A percentile compares a stretch with the other conserved stretches of the same genome.
Conservation (phyloP, 192 early-diverging fungal genomes). For the Rhizophlyctis rosea region DNA sequence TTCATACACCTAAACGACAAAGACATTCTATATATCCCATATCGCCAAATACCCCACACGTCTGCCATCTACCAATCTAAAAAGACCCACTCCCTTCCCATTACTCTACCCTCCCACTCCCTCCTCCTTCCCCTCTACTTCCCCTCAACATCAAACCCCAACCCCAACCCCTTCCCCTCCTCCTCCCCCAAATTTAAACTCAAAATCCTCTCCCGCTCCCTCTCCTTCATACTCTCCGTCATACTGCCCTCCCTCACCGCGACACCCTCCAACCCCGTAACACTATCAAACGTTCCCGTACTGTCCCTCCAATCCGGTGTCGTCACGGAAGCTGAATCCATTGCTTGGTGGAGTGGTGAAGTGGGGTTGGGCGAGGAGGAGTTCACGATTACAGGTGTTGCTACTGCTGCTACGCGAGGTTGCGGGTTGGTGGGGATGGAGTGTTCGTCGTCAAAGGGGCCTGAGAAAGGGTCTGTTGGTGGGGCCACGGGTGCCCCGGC, state of each 20-base stretch:
- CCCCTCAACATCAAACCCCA: not conserved
- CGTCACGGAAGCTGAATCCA: not conserved
- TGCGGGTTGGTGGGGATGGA: too few species aligned
- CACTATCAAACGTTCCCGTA: not conserved
- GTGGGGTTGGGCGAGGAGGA: not conserved
- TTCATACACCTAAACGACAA: too few species aligned
- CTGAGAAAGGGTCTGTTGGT: not conserved
- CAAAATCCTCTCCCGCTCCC: not conserved
- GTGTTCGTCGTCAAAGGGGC: conserved; percentile 1
- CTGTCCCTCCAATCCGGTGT: not conserved
- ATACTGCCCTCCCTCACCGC: not conserved
- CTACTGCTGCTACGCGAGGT: not conserved
- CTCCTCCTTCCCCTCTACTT: not conserved
- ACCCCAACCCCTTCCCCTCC: not conserved
- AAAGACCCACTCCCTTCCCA: not conserved
- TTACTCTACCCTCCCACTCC: not conserved
- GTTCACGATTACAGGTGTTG: not conserved
- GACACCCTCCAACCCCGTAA: not conserved
- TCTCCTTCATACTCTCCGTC: not conserved
- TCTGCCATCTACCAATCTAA: not conserved
- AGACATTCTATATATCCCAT: too few species aligned
- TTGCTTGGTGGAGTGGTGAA: not conserved
- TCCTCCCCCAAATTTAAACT: not conserved
- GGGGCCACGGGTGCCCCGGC: too few species aligned
- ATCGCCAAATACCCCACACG: not conserved